Conservation (phyloP, 192 early-diverging fungal genomes). For the Gaertneriomyces semiglobifer region DNA sequence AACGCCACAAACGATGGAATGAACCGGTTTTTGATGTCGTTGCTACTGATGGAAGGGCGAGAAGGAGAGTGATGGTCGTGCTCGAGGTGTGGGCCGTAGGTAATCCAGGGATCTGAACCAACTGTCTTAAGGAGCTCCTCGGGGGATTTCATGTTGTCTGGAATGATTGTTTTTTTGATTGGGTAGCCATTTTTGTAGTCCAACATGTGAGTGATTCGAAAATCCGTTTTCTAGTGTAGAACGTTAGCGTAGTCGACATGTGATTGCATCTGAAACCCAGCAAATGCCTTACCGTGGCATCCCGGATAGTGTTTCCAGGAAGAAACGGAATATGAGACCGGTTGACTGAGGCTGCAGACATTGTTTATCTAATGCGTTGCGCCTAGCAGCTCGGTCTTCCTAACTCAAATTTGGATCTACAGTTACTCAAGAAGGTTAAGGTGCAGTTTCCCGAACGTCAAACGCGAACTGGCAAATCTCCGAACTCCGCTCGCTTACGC, state of each 20-base stretch:
- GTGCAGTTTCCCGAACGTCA: too few relatives aligned
- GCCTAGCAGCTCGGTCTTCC: too few relatives aligned
- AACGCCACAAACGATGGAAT: constrained; percentile 59
- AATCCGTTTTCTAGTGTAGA: constrained; percentile 47
- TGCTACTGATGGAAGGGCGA: constrained; percentile 11
- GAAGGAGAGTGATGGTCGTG: not conserved
- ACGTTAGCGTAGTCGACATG: not conserved
- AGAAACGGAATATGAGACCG: constrained; percentile 47
- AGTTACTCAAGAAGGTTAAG: too few relatives aligned
- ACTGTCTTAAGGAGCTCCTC: constrained; percentile 37
- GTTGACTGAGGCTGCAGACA: too few relatives aligned
- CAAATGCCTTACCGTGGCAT: constrained; percentile 40
- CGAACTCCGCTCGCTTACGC: too few relatives aligned
- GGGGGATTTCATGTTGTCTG: constrained; percentile 26
- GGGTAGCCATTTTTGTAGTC: constrained; percentile 58
- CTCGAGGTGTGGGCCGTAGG: constrained; percentile 35
- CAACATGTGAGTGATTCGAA: constrained; percentile 50
- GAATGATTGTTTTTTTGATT: constrained; percentile 38
- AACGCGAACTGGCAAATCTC: too few relatives aligned
- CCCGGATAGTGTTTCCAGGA: constrained; percentile 53
- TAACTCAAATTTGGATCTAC: too few relatives aligned
- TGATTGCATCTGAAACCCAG: not conserved
- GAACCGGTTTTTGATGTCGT: constrained; percentile 31
- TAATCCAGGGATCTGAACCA: constrained; percentile 39
- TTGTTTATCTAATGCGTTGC: too few relatives aligned